Conservation (phyloP, 257 asterid genomes). For the Scutellaria minor region DNA sequence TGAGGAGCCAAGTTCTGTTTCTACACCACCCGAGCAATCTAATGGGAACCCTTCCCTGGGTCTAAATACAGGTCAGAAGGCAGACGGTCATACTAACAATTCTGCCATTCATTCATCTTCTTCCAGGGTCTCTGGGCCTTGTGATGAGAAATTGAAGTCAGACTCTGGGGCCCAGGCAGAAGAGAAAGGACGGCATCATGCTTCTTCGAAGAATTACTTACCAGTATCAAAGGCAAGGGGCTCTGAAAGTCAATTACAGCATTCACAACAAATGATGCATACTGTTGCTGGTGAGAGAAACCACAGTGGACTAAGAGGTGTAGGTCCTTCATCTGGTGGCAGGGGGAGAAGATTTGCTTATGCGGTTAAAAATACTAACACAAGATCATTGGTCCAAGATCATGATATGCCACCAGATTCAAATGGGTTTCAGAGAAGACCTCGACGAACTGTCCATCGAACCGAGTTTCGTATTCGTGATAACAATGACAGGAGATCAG, state of each 20-base stretch:
- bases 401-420: slow-evolving; percentile 54
- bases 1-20: slow-evolving; percentile 46
- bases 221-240: slow-evolving; percentile 48
- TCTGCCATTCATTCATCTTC: slow-evolving; percentile 36
- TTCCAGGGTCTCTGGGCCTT: slow-evolving; percentile 41
- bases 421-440: slow-evolving; percentile 73
- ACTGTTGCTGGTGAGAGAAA: slow-evolving; percentile 50
- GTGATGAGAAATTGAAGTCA: slow-evolving; percentile 42
- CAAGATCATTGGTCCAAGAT: slow-evolving; percentile 50
- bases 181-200: slow-evolving; percentile 45
- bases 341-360: slow-evolving; percentile 73
- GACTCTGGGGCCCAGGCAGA: slow-evolving; percentile 50
- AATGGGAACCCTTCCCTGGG: slow-evolving; percentile 40
- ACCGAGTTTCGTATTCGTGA: slow-evolving; percentile 85
- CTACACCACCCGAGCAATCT: slow-evolving; percentile 45
- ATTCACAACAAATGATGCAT: slow-evolving; percentile 45
- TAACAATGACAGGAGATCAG: slow-evolving; percentile 63
- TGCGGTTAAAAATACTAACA: slow-evolving; percentile 66
- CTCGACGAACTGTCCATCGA: slow-evolving; percentile 68
- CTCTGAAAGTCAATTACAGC: slow-evolving; percentile 49
- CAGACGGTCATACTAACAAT: slow-evolving; percentile 35
- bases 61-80: slow-evolving; percentile 40
- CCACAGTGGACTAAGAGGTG: slow-evolving; percentile 52
- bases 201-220: slow-evolving; percentile 41
- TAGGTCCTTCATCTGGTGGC: slow-evolving; percentile 52